A percentile compares a stretch with the other conserved stretches of the same genome.
These are phyloP conservation scores for Macroventuria anomochaeta DNA, from an alignment of 2,329 filamentous ascomycete genomes.

Conservation along the genomic window DNA sequence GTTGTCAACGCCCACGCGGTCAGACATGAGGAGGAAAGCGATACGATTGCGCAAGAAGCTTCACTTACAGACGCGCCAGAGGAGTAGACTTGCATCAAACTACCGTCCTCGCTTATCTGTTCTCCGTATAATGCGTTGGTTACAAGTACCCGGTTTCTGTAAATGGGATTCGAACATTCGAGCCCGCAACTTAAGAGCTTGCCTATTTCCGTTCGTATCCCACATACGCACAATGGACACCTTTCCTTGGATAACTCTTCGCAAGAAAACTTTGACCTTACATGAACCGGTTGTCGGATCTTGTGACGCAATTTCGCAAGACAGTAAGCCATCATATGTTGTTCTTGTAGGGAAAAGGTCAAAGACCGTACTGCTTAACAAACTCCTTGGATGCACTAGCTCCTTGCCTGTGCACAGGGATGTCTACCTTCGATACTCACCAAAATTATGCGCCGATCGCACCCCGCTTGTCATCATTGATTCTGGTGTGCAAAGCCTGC, in stretches of 20 bases:
- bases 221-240: neutral
- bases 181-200: too few relatives aligned
- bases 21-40: neutral
- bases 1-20: neutral
- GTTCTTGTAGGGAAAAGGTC: neutral
- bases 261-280: neutral
- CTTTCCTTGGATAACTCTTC: neutral
- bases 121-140: too few relatives aligned
- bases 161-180: too few relatives aligned
- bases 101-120: too few relatives aligned
- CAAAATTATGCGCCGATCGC: neutral
- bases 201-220: too few relatives aligned
- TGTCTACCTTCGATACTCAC: neutral
- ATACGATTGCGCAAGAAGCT: neutral
- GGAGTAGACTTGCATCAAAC: neutral
- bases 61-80: neutral
- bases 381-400: neutral
- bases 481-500: neutral
- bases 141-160: too few relatives aligned
- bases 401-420: conserved; percentile 2
- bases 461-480: conserved; percentile 2
- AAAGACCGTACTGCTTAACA: conserved; percentile 2
- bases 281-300: neutral
- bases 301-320: neutral
- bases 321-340: neutral